Conservation (phyloP, 129 eudicot genomes). For the Ambrosia artemisiifolia region DNA sequence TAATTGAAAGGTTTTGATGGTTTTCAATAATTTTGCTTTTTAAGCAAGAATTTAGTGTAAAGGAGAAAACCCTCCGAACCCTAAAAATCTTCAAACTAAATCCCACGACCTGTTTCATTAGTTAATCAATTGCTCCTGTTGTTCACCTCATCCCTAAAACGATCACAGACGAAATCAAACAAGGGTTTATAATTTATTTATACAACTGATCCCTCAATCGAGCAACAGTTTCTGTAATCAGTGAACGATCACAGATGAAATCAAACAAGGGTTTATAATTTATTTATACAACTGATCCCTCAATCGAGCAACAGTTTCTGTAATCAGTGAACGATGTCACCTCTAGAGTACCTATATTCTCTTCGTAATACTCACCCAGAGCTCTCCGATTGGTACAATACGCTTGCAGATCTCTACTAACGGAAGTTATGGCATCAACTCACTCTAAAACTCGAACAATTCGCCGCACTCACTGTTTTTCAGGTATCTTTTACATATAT, state of each 20-base stretch:
- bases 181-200: conserved; percentile 29
- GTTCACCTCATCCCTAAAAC: no score
- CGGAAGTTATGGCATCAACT: conserved; percentile 95
- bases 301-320: conserved; percentile 7
- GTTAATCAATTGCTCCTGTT: no score
- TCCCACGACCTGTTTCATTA: no score
- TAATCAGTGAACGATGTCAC: conserved; percentile 51
- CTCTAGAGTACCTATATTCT: conserved; percentile 67
- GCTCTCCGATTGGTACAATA: conserved; percentile 71
- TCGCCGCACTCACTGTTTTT: conserved; percentile 72
- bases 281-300: conserved; percentile 23
- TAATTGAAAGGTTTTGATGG: no score
- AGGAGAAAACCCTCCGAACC: no score
- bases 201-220: conserved; percentile 21
- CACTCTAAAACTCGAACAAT: conserved; percentile 80
- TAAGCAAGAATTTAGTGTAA: no score
- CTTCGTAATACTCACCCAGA: conserved; percentile 71
- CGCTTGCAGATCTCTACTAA: conserved; percentile 89
- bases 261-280: conserved; percentile 31
- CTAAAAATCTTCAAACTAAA: no score
- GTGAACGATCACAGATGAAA: conserved; percentile 6
- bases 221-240: conserved; percentile 10
- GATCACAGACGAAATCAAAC: conserved; percentile 19
- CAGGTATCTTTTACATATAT: conserved; percentile 35
- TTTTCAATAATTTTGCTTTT: no score